These are phyloP conservation scores for Tetrahymena malaccensis DNA, from an alignment of 73 alveolate species.

Conservation along the genomic window DNA sequence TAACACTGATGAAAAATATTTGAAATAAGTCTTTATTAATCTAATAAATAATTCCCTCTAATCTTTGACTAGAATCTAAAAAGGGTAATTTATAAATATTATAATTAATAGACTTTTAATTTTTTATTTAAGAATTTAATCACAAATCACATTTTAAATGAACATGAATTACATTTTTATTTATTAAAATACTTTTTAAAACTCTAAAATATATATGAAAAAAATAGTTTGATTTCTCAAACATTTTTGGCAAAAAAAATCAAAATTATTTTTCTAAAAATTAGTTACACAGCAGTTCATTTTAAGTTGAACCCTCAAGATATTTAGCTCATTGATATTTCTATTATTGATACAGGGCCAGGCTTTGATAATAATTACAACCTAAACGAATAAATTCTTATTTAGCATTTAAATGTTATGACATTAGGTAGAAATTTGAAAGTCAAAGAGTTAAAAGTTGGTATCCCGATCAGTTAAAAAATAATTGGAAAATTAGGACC, in stretches of 20 bases:
- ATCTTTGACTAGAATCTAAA: neutral
- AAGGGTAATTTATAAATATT: neutral
- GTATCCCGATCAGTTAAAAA: neutral
- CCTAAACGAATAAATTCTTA: neutral
- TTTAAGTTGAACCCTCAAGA: neutral
- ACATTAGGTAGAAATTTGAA: neutral
- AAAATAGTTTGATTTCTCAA: too few species aligned
- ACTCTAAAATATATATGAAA: too few species aligned
- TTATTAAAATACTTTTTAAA: too few species aligned
- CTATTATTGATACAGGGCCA: neutral
- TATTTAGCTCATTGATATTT: neutral
- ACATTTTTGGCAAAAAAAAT: too few species aligned
- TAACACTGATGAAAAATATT: neutral
- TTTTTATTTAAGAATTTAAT: too few species aligned
- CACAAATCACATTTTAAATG: too few species aligned
- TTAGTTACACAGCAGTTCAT: neutral
- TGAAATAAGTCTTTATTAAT: neutral
- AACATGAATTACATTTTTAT: too few species aligned
- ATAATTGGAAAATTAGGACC: neutral
- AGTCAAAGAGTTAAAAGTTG: neutral
- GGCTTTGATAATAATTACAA: neutral
- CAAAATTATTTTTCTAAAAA: too few species aligned
- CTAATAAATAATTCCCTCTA: neutral
- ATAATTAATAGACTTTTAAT: neutral
- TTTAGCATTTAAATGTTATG: neutral